Base-by-base conservation (phyloP, 345 rosid genomes). In the Excoecaria agallocha region DNA sequence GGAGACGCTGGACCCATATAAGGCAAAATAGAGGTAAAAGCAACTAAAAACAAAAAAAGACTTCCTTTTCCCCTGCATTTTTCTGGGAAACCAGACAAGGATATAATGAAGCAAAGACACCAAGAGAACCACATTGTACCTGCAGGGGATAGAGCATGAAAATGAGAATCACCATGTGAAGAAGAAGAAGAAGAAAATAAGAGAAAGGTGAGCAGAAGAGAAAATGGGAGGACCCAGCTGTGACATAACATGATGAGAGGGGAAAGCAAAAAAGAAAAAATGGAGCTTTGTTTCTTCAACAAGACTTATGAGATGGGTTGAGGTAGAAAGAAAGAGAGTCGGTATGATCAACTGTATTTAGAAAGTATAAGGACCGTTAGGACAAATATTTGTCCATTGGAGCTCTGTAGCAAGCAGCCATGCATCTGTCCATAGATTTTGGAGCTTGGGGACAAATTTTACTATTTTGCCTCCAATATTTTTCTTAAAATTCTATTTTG, bases 91-190 rank as follows among this genome's bases (percentile, higher is more conserved):
- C 74, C 77, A 78, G 77, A 79, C 66, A 70, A 76, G 17, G 69
- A 45, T 69, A 45, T 69, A 24, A 49, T 12, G 30, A 45, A 57
- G 30, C 39, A 63, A 3, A 3, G 30, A 19, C n/a, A 9, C 57
- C 39, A 22, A 12, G 24, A 43, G 12, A n/a, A 61, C 22, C 8
- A 65, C 25, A 62, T 76, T 45, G 78, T 77, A 89, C 97, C 96
- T 73, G 89, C 69, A 63, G 89, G 76, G n/a, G 86, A 84, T 63
- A 73, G 87, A 22, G 85, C 72, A 61, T 72, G 78, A 75, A 82
- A 41, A 48, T 72, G 72, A 24, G 88, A 64, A 76, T 77, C 82
- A 73, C 80, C 92, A 84, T 75, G 77, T 25, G 90, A 81, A 78
- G 80, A 80, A 50, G 83, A 71, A 70, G 77, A 79, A 61, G 81